Percentiles rank a stretch among this genome's conserved stretches.
Conservation (phyloP, 2,329 filamentous ascomycete genomes). For the Tolypocladium pustulatum region DNA sequence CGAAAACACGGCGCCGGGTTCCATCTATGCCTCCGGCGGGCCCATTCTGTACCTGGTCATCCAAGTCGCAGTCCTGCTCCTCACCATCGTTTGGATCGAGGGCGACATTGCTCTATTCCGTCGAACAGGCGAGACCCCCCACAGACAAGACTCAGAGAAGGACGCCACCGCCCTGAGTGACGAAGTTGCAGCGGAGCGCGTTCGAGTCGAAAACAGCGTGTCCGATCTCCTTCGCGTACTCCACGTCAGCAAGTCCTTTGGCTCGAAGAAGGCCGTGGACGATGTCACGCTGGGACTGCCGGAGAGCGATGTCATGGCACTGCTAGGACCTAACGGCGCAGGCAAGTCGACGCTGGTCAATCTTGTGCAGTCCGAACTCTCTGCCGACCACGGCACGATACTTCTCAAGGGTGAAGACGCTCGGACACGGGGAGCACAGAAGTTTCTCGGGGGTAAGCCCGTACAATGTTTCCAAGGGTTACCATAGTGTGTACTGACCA, state of each 20-base stretch:
- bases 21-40: conserved; percentile 60
- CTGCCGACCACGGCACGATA: conserved; percentile 53
- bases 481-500: background rate
- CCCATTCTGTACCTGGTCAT: conserved; percentile 69
- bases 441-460: conserved; percentile 58
- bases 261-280: conserved; percentile 61
- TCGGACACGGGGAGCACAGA: conserved; percentile 43
- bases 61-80: conserved; percentile 58
- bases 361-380: conserved; percentile 69
- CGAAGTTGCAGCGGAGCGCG: conserved; percentile 36
- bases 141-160: background rate
- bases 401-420: conserved; percentile 66
- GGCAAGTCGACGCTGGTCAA: conserved; percentile 81
- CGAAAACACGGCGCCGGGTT: conserved; percentile 50
- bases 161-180: conserved; percentile 6
- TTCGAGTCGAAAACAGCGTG: conserved; percentile 45
- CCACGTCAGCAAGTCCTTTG: conserved; percentile 66
- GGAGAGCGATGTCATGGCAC: conserved; percentile 66
- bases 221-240: conserved; percentile 59
- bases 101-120: conserved; percentile 43
- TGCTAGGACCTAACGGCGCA: conserved; percentile 77
- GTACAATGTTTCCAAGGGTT: background rate
- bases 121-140: conserved; percentile 23
- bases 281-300: conserved; percentile 70
- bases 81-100: conserved; percentile 64